phyloP scores from a whole-genome alignment of 2,329 filamentous ascomycete genomes.

The Fusarium sp. region DNA sequence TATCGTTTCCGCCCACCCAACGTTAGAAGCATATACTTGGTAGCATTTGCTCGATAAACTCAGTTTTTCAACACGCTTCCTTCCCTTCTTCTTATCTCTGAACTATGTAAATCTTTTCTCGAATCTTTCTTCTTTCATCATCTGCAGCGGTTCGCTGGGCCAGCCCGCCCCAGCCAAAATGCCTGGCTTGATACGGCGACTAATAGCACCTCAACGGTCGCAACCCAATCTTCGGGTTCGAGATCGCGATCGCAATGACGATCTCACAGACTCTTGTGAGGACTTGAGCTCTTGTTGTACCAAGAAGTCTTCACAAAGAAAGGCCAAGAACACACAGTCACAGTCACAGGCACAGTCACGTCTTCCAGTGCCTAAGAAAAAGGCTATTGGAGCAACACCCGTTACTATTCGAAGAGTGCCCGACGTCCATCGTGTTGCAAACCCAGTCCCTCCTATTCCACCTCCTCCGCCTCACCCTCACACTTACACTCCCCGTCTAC shows the following conservation, averaged over 20 bases:
- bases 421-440: conserved; percentile 58
- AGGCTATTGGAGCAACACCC: conserved; percentile 19
- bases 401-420: conserved; percentile 56
- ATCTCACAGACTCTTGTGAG: conserved; percentile 38
- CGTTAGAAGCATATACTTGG: conserved; percentile 22
- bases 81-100: conserved; percentile 3
- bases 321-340: conserved; percentile 37
- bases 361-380: conserved; percentile 43
- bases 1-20: conserved; percentile 18
- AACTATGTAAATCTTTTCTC: conserved; percentile 31
- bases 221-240: conserved; percentile 20
- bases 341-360: conserved; percentile 42
- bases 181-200: conserved; percentile 46
- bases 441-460: conserved; percentile 57
- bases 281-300: conserved; percentile 38
- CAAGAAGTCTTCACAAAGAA: conserved; percentile 35
- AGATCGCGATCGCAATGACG: conserved; percentile 29
- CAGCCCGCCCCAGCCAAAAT: conserved; percentile 33
- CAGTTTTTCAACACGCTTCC: conserved; percentile 18
- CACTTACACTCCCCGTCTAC: conserved; percentile 50
- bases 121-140: conserved; percentile 24
- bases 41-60: conserved; percentile 39
- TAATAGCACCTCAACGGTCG: conserved; percentile 43
- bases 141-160: conserved; percentile 15
- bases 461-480: too few species aligned